Conservation (phyloP, 768 basidiomycete genomes). For the Termitomyces sp. region DNA sequence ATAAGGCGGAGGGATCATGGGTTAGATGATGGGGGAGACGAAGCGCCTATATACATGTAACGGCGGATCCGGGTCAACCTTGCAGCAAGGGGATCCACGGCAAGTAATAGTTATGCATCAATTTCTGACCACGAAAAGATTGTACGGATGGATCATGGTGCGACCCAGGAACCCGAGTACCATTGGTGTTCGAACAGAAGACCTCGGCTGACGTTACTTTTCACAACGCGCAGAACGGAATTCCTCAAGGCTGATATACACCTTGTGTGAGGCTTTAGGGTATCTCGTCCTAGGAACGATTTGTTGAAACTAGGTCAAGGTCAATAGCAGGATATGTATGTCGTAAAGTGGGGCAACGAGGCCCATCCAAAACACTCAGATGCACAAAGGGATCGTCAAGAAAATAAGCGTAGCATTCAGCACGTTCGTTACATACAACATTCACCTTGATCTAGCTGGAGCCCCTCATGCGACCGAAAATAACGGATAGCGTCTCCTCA, state of each 20-base stretch:
- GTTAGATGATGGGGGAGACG: neutral
- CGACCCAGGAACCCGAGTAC: neutral
- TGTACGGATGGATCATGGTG: neutral
- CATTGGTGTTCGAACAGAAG: too few relatives aligned
- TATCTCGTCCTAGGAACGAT: neutral
- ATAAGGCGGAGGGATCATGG: neutral
- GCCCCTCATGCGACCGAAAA: slow-evolving; percentile 18
- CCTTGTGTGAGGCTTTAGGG: neutral
- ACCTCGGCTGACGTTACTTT: neutral
- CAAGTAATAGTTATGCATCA: neutral
- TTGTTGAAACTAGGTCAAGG: neutral
- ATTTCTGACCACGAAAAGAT: neutral
- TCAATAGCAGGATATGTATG: too few relatives aligned
- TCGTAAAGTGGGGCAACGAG: neutral
- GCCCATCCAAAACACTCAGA: neutral
- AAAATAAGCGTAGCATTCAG: slow-evolving; percentile 6
- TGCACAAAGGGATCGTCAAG: neutral
- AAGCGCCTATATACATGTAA: neutral
- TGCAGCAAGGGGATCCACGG: neutral
- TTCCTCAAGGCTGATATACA: neutral
- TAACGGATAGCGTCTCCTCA: slow-evolving; percentile 36
- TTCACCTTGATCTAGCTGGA: neutral
- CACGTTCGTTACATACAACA: neutral
- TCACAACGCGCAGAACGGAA: neutral
- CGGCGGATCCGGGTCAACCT: neutral